These are phyloP conservation scores for Chaetomium strumarium DNA, from an alignment of 2,329 filamentous ascomycete genomes.

Conservation along the genomic window DNA sequence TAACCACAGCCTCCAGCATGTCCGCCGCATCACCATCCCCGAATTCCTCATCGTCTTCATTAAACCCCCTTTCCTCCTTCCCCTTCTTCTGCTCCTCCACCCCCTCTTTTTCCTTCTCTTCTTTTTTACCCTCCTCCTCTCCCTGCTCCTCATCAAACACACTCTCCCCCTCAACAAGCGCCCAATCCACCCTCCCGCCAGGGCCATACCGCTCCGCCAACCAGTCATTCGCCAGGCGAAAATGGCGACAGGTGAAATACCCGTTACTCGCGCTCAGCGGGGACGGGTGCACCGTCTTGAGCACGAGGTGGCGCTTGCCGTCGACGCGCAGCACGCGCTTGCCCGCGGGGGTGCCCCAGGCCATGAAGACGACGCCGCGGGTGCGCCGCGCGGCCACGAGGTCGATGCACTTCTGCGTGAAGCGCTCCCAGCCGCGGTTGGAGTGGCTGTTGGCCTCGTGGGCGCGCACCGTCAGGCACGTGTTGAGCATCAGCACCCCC, in stretches of 20 bases:
- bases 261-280: constrained; percentile 80
- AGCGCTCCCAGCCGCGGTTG: constrained; percentile 83
- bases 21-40: constrained; percentile 20
- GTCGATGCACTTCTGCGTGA: constrained; percentile 90
- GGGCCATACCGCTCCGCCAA: constrained; percentile 69
- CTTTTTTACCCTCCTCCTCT: constrained; percentile 12
- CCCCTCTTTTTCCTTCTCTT: not conserved
- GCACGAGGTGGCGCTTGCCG: constrained; percentile 66
- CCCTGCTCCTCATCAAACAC: constrained; percentile 9
- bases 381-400: constrained; percentile 71
- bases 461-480: constrained; percentile 86
- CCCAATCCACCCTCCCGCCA: constrained; percentile 83
- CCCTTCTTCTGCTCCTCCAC: constrained; percentile 4
- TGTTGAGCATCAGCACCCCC: constrained; percentile 89
- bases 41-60: constrained; percentile 21
- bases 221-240: constrained; percentile 80
- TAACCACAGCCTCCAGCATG: constrained; percentile 22
- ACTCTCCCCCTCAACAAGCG: constrained; percentile 36
- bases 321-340: constrained; percentile 73
- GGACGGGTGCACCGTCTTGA: constrained; percentile 86
- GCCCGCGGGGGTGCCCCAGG: constrained; percentile 83
- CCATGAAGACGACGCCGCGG: constrained; percentile 85
- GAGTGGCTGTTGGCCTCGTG: constrained; percentile 83
- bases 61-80: constrained; percentile 1
- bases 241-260: constrained; percentile 80